Conservation (phyloP, 108 stramenopile genomes). For the Cyclotella atomus region DNA sequence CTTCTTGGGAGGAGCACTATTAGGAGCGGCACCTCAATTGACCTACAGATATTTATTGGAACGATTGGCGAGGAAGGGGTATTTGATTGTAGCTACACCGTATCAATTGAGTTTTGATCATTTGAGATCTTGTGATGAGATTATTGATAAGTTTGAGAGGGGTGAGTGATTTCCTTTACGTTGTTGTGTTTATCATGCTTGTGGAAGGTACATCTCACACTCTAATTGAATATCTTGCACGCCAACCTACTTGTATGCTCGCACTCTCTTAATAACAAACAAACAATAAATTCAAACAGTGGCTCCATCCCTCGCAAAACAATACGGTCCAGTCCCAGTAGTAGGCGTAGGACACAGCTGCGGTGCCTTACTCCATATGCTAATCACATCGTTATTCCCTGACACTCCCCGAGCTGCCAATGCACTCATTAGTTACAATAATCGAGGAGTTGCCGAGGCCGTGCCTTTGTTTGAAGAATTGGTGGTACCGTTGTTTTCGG, state of each 20-base stretch:
- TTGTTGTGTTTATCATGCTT: not conserved
- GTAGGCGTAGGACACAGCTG: conserved; percentile 93
- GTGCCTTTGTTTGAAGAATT: conserved; percentile 90
- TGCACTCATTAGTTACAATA: conserved; percentile 91
- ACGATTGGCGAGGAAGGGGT: conserved; percentile 80
- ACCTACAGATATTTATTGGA: conserved; percentile 88
- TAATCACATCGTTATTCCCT: conserved; percentile 90
- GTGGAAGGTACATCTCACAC: no score
- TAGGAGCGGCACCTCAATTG: conserved; percentile 90
- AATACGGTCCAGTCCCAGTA: conserved; percentile 92
- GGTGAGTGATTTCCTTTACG: conserved; percentile 21
- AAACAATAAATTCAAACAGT: not conserved
- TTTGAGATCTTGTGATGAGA: conserved; percentile 82
- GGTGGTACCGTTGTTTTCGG: conserved; percentile 81
- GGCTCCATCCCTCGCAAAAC: conserved; percentile 33
- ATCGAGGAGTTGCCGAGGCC: conserved; percentile 84
- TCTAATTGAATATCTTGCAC: no score
- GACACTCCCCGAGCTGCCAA: conserved; percentile 93
- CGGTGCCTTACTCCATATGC: conserved; percentile 88
- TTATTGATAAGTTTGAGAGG: conserved; percentile 82
- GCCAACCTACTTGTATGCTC: no score
- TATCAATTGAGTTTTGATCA: conserved; percentile 93
- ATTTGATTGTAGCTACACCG: conserved; percentile 92
- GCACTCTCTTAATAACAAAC: no score
- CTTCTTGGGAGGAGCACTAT: conserved; percentile 92